These are phyloP conservation scores for Penicillium tannophilum DNA, from an alignment of 495 filamentous ascomycete species.

Conservation along the genomic window DNA sequence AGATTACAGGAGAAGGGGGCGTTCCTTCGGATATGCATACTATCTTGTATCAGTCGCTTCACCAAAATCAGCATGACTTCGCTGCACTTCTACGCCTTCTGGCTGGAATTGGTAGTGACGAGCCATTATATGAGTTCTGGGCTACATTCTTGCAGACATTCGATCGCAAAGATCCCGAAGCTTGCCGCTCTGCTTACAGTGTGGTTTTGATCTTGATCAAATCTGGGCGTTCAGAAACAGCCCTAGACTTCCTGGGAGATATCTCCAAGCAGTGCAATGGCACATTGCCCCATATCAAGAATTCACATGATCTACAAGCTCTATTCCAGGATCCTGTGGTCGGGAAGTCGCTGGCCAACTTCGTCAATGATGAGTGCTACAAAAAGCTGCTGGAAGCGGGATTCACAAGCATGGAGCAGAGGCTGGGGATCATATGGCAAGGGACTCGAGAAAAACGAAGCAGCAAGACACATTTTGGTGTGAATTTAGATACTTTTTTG, in stretches of 20 bases:
- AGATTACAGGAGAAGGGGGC: constrained; percentile 31
- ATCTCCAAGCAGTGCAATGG: constrained; percentile 28
- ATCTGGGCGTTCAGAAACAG: constrained; percentile 18
- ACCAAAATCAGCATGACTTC: not conserved
- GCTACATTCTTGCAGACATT: constrained; percentile 16
- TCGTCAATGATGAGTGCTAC: constrained; percentile 28
- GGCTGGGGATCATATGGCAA: constrained; percentile 36
- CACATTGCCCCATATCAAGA: constrained; percentile 29
- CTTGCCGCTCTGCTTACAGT: constrained; percentile 26
- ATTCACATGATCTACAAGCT: constrained; percentile 16
- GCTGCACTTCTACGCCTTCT: constrained; percentile 29
- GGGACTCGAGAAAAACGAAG: constrained; percentile 11
- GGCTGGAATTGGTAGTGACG: constrained; percentile 19
- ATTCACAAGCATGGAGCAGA: constrained; percentile 31
- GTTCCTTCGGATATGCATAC: constrained; percentile 22
- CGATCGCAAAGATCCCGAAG: not conserved
- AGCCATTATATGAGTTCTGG: constrained; percentile 24
- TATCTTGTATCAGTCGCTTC: constrained; percentile 12
- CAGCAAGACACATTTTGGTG: constrained; percentile 18
- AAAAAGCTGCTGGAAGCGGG: constrained; percentile 27
- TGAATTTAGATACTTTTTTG: constrained; percentile 14
- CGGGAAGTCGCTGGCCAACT: constrained; percentile 19
- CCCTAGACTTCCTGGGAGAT: constrained; percentile 26
- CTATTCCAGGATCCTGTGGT: constrained; percentile 25
- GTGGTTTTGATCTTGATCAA: constrained; percentile 27